A percentile compares a stretch with the other conserved stretches of the same genome.
These are phyloP conservation scores for Pestalotiopsis fici DNA, from an alignment of 2,329 filamentous ascomycete species.

Conservation along the genomic window DNA sequence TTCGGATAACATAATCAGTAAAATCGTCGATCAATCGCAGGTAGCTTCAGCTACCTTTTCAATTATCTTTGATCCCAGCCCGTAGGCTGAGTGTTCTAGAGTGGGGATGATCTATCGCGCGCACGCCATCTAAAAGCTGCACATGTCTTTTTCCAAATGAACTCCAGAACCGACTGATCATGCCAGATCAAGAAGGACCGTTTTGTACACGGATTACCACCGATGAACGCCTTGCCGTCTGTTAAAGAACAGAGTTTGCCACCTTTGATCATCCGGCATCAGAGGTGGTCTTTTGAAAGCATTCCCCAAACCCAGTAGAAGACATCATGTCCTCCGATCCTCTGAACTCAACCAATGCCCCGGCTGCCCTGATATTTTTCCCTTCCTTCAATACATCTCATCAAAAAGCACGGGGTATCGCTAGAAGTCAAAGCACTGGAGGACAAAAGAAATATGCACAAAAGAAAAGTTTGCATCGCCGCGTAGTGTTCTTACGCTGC, in stretches of 20 bases:
- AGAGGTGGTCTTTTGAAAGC: not conserved
- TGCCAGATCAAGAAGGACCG: not conserved
- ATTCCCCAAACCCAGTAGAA: not conserved
- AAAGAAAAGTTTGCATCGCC: constrained; percentile 12
- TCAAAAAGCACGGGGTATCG: constrained; percentile 31
- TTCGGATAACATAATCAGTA: not conserved
- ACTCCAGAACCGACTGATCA: constrained; percentile 10
- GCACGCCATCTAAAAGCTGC: not conserved
- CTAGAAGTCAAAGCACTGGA: constrained; percentile 21
- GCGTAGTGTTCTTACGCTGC: constrained; percentile 15
- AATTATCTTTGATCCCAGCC: constrained; percentile 12
- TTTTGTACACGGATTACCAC: constrained; percentile 6
- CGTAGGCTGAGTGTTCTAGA: not conserved
- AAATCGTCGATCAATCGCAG: constrained; percentile 1
- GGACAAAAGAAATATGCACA: constrained; percentile 26
- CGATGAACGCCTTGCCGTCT: constrained; percentile 7
- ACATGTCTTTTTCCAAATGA: constrained; percentile 10
- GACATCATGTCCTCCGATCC: constrained; percentile 5
- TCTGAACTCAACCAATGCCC: constrained; percentile 3
- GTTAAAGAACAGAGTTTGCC: not conserved
- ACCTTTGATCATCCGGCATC: not conserved
- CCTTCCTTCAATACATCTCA: constrained; percentile 4
- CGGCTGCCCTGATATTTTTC: not conserved
- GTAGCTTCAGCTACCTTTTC: not conserved
- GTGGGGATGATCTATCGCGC: constrained; percentile 1